Percentiles rank a stretch among this genome's conserved stretches.
These are phyloP conservation scores for Diaporthe eres DNA, from an alignment of 2,329 filamentous ascomycete species.

Conservation along the genomic window DNA sequence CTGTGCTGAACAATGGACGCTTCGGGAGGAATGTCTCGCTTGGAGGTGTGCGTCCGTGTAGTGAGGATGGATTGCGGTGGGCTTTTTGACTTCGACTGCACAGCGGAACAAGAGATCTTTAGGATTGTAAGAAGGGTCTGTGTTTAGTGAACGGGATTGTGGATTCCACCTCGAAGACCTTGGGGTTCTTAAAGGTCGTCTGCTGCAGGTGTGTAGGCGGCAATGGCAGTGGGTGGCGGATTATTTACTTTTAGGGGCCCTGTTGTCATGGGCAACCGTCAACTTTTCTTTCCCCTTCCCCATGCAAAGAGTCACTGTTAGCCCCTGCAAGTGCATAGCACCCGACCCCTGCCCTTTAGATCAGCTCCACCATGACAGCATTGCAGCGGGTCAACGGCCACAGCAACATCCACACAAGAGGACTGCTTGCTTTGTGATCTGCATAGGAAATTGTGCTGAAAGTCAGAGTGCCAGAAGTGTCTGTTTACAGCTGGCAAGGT, in stretches of 20 bases:
- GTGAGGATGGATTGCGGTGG: constrained; percentile 2
- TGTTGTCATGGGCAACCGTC: constrained; percentile 39
- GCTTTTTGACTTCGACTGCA: constrained; percentile 1
- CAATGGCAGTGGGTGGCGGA: not conserved
- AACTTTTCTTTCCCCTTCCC: constrained; percentile 8
- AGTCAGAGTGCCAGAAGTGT: not conserved
- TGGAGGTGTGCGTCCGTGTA: constrained; percentile 2
- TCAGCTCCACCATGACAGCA: constrained; percentile 34
- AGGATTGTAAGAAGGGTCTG: constrained; percentile 27
- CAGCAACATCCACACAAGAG: constrained; percentile 22
- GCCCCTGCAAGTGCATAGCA: constrained; percentile 2
- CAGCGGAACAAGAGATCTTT: not conserved
- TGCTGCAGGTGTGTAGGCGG: constrained; percentile 4
- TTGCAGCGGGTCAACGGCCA: constrained; percentile 16
- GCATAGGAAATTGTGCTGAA: constrained; percentile 6
- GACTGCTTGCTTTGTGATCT: not conserved
- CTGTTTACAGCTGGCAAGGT: not conserved
- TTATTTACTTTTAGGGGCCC: constrained; percentile 35
- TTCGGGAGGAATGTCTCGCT: constrained; percentile 3
- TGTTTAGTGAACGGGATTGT: not conserved
- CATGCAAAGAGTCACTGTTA: constrained; percentile 6
- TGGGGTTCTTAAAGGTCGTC: constrained; percentile 28
- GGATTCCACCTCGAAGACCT: constrained; percentile 6
- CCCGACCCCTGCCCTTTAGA: not conserved
- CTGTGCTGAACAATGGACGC: constrained; percentile 16